Evolutionary conservation across 371 early-diverging fungal species (phyloP).

Genomic region (Batrachochytrium dendrobatidis): DNA sequence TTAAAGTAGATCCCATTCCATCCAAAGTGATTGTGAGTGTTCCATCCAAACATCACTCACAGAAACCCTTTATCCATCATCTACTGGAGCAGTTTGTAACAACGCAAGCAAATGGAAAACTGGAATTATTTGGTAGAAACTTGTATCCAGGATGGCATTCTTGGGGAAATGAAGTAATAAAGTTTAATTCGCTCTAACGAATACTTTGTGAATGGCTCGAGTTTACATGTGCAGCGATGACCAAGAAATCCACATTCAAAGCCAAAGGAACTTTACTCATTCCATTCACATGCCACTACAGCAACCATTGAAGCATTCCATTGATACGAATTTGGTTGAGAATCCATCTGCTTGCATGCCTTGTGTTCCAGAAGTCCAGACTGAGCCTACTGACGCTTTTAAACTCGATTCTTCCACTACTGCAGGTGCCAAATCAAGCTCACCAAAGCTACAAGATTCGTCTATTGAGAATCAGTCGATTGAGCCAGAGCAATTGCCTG

Average conservation of each 20-base stretch:
- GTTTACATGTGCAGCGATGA: too few species aligned
- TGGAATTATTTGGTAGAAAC: slow-evolving; percentile 69
- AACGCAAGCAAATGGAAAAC: not conserved
- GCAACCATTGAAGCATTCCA: not conserved
- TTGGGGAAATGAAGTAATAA: slow-evolving; percentile 73
- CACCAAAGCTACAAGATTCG: not conserved
- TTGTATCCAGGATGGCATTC: slow-evolving; percentile 54
- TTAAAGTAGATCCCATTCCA: not conserved
- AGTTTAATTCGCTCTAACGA: slow-evolving; percentile 37
- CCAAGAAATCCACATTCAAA: not conserved
- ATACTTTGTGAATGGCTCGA: too few species aligned
- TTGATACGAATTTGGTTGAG: not conserved
- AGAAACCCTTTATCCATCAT: slow-evolving; percentile 57
- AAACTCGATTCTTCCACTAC: not conserved
- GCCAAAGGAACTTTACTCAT: not conserved
- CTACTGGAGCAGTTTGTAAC: slow-evolving; percentile 3
- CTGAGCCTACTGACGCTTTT: not conserved
- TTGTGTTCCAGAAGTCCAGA: not conserved
- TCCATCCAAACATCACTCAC: slow-evolving; percentile 55
- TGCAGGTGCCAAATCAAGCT: not conserved
- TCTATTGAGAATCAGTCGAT: too few species aligned
- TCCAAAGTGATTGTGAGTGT: slow-evolving; percentile 41
- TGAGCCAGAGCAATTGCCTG: too few species aligned
- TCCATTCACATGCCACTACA: not conserved
- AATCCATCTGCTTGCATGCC: not conserved